Evolutionary conservation across 164 flowering plant genomes (phyloP).

Genomic region (Pachysandra terminalis): DNA sequence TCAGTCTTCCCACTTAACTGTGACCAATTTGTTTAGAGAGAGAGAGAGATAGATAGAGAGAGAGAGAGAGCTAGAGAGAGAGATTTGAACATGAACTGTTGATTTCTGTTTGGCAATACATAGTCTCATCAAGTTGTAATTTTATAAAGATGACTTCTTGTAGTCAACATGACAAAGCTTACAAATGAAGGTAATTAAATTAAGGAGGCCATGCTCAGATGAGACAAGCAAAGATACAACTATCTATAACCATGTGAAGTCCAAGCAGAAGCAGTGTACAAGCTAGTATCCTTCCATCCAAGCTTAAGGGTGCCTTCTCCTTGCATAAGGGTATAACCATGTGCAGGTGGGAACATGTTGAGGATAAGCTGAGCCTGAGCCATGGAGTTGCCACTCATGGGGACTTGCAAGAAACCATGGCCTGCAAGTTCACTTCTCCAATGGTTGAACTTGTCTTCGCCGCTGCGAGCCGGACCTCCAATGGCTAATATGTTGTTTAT

Average conservation of each 20-base stretch:
- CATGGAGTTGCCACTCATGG: slow-evolving; percentile 59
- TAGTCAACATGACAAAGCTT: too few relatives aligned
- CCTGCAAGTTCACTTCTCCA: slow-evolving; percentile 50
- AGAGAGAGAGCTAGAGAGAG: too few relatives aligned
- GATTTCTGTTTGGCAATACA: too few relatives aligned
- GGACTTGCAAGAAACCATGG: slow-evolving; percentile 42
- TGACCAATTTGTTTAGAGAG: too few relatives aligned
- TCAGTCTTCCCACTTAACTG: too few relatives aligned
- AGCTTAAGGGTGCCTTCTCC: slow-evolving; percentile 62
- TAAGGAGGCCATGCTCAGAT: not conserved
- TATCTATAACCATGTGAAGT: slow-evolving; percentile 33
- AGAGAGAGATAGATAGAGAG: too few relatives aligned
- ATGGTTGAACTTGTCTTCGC: slow-evolving; percentile 55
- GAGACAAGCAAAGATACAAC: not conserved
- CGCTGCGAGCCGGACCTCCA: slow-evolving; percentile 71
- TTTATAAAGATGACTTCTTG: too few relatives aligned
- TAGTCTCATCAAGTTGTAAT: too few relatives aligned
- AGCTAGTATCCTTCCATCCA: slow-evolving; percentile 76
- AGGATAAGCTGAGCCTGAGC: slow-evolving; percentile 71
- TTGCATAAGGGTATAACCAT: slow-evolving; percentile 61
- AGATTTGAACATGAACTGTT: too few relatives aligned
- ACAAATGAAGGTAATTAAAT: too few relatives aligned
- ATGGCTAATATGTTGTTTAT: slow-evolving; percentile 62
- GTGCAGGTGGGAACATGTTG: slow-evolving; percentile 58
- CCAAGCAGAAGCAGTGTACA: slow-evolving; percentile 78